These are phyloP conservation scores for Trichoderma virens DNA, from an alignment of 495 filamentous ascomycete genomes.

Conservation along the genomic window DNA sequence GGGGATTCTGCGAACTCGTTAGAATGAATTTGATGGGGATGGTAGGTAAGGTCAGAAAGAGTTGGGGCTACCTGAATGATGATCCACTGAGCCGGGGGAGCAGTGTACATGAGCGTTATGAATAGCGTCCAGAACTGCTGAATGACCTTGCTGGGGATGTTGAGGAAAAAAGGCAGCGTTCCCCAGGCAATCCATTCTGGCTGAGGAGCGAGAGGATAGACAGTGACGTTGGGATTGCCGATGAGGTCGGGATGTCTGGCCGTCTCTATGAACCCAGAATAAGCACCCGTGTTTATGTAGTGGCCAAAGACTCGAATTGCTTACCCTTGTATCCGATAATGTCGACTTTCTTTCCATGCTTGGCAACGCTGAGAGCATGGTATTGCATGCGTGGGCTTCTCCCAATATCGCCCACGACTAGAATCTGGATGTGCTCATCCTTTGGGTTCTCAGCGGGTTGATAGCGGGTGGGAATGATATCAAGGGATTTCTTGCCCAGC, in stretches of 20 bases:
- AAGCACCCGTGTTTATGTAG: background rate
- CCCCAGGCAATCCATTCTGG: conserved; percentile 56
- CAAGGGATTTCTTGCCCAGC: conserved; percentile 21
- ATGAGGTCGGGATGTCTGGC: conserved; percentile 65
- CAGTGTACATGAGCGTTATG: conserved; percentile 61
- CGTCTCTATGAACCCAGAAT: conserved; percentile 25
- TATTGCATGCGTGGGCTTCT: conserved; percentile 98
- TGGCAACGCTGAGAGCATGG: conserved; percentile 88
- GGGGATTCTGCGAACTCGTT: conserved; percentile 63
- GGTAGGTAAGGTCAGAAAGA: conserved; percentile 12
- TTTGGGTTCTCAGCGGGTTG: conserved; percentile 7
- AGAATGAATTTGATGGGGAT: conserved; percentile 8
- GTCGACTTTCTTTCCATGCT: conserved; percentile 69
- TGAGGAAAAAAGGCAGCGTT: conserved; percentile 66
- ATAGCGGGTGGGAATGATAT: conserved; percentile 13
- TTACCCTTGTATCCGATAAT: conserved; percentile 82
- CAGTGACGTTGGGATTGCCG: conserved; percentile 53
- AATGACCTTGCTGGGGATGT: conserved; percentile 78
- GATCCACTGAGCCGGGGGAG: conserved; percentile 67
- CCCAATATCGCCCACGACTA: conserved; percentile 98
- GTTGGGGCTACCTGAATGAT: conserved; percentile 55
- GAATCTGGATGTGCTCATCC: conserved; percentile 51
- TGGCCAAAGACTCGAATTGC: conserved; percentile 14
- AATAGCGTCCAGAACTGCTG: conserved; percentile 69
- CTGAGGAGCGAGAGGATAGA: conserved; percentile 55